Evolutionary conservation across 1,139 yeast genomes (phyloP), one percentile per base, ranked within the genome.

Genomic region (Magnusiomyces fungicola): DNA sequence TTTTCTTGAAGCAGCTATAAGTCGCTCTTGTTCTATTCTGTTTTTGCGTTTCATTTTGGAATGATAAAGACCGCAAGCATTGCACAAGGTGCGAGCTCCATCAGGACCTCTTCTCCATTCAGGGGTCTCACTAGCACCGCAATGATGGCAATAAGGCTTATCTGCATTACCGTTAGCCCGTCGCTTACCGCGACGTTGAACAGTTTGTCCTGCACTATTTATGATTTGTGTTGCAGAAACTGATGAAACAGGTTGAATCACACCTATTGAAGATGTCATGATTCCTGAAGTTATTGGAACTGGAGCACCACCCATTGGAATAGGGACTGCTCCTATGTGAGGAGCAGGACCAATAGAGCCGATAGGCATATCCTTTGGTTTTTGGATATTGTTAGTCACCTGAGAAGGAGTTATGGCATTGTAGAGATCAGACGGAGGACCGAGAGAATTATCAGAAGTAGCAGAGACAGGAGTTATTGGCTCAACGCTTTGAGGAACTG

Each of bases 41-140:
- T 18, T 19, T 32, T 33, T 32, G 4, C 36, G 34, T 22, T 29
- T 43, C 49, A 83, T 69, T 62, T 85, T 85, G 25, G 92, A 88
- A 65, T 83, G 88, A 64, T 78, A 85, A 46, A 88, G 71, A 0
- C 96, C 96, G 68, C 96, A 88, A 0, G 96, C 95, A 65, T 88
- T 88, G 66, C 96, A 88, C 52, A 88, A 70, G 0, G 95, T 85
- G 47, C 94, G 72, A 14, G 83, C 84, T 0, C 96, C 96, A 54
- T 80, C 78, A 1, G 96, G 96, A 0, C 96, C 96, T 50, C 89
- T 74, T 56, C 96, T 73, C 96, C 96, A 88, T 68, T 88, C 96
- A 0, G 96, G 95, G 1, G 96, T 87, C 53, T 82, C 87, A 2
- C 78, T 75, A n/a, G 85, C 81, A 21, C 83, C 85, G 65, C 96